Evolutionary conservation across 73 alveolate species (phyloP).

Genomic region (Paramecium octaurelia): DNA sequence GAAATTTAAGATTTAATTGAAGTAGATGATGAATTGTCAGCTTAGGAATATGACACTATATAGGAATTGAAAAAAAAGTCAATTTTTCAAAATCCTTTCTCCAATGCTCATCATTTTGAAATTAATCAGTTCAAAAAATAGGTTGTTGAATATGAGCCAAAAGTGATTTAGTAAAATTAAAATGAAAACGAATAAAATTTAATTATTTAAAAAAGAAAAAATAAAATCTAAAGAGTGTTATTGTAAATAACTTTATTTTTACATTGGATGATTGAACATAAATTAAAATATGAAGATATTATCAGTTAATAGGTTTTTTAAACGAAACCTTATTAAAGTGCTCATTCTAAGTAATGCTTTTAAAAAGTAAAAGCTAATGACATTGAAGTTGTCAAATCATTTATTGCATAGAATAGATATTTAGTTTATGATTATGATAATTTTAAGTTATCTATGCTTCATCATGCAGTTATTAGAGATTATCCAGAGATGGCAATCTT

Average conservation of each 20-base stretch:
- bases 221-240: neutral
- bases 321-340: neutral
- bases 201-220: neutral
- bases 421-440: constrained; percentile 11
- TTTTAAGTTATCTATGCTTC: neutral
- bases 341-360: neutral
- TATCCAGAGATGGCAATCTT: neutral
- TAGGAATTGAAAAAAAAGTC: neutral
- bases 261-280: neutral
- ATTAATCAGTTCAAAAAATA: neutral
- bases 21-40: neutral
- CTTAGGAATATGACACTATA: neutral
- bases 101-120: neutral
- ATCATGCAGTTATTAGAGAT: neutral
- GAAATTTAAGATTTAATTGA: neutral
- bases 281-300: neutral
- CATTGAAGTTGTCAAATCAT: neutral
- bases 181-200: neutral
- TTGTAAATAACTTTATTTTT: neutral
- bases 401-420: neutral
- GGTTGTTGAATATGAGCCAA: neutral
- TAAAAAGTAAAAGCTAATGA: neutral
- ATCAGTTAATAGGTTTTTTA: neutral
- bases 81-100: neutral
- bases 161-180: neutral